These are phyloP conservation scores for Zygotorulaspora danielsina DNA, from an alignment of 805 yeast genomes.

Conservation along the genomic window DNA sequence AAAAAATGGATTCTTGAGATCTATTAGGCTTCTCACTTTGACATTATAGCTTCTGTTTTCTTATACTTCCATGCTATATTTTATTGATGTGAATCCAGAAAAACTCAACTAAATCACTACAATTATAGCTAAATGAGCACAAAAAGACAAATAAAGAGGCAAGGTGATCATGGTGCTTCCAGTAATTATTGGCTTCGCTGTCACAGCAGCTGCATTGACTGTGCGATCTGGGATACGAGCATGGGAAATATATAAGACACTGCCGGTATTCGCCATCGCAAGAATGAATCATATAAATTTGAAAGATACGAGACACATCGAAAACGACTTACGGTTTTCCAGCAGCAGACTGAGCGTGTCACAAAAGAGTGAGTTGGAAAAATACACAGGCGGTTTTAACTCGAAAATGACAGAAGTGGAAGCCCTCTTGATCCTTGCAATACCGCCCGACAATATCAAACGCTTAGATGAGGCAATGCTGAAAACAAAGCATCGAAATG, in stretches of 20 bases:
- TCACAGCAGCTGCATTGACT: slow-evolving; percentile 27
- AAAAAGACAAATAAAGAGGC: not conserved
- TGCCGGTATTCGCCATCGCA: slow-evolving; percentile 31
- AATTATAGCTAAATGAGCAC: no score
- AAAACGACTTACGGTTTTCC: slow-evolving; percentile 15
- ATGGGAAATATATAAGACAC: slow-evolving; percentile 28
- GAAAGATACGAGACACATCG: slow-evolving; percentile 6
- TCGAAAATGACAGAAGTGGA: slow-evolving; percentile 63
- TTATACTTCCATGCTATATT: no score
- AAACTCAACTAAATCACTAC: no score
- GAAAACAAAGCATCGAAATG: slow-evolving; percentile 75
- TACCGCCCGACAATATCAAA: slow-evolving; percentile 53
- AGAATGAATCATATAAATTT: slow-evolving; percentile 26
- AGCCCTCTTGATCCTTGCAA: slow-evolving; percentile 60
- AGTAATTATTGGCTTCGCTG: slow-evolving; percentile 29
- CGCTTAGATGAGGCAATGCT: slow-evolving; percentile 46
- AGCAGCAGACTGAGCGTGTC: slow-evolving; percentile 15
- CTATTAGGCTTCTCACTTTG: no score
- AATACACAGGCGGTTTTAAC: slow-evolving; percentile 60
- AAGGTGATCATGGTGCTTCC: slow-evolving; percentile 32
- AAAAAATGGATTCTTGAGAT: no score
- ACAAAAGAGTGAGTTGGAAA: slow-evolving; percentile 21
- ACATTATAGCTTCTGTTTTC: no score
- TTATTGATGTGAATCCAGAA: no score
- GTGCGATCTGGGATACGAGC: slow-evolving; percentile 31